These are phyloP conservation scores for Epichloe scottii DNA, from an alignment of 2,329 filamentous ascomycete species.

Conservation along the genomic window DNA sequence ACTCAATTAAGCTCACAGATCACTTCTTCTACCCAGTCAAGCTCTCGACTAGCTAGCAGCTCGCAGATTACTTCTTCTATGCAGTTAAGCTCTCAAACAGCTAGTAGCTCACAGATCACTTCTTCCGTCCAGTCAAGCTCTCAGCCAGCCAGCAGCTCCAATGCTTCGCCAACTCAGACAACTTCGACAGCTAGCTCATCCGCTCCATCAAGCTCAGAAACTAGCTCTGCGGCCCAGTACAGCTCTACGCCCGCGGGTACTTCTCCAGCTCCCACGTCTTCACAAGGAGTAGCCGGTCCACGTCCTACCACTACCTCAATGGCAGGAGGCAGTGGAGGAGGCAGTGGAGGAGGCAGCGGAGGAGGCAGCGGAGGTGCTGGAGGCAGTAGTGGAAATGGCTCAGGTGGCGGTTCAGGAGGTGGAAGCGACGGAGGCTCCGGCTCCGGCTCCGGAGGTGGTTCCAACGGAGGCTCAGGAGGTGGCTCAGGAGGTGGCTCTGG, in stretches of 20 bases:
- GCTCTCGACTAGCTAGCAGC: background rate
- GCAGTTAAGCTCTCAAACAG: background rate
- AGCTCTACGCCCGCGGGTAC: background rate
- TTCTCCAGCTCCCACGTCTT: too few relatives aligned
- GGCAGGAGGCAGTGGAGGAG: background rate
- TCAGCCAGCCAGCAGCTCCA: background rate
- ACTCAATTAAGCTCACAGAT: background rate
- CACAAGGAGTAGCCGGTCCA: too few relatives aligned
- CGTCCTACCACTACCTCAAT: too few relatives aligned
- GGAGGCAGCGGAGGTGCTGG: background rate
- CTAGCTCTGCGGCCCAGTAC: background rate
- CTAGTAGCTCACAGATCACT: background rate
- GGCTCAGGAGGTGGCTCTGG: background rate
- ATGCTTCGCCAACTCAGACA: background rate
- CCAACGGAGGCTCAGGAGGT: background rate
- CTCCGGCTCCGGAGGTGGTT: background rate
- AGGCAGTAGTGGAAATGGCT: too few relatives aligned
- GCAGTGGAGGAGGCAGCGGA: background rate
- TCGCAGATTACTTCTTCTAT: background rate
- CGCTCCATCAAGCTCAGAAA: background rate
- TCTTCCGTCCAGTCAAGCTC: background rate
- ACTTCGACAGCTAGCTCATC: background rate
- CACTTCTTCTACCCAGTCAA: background rate
- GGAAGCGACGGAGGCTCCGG: background rate
- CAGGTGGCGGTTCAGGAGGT: background rate